Base-by-base conservation (phyloP, 2,329 filamentous ascomycete species). In the Aaosphaeria pasadenensis region DNA sequence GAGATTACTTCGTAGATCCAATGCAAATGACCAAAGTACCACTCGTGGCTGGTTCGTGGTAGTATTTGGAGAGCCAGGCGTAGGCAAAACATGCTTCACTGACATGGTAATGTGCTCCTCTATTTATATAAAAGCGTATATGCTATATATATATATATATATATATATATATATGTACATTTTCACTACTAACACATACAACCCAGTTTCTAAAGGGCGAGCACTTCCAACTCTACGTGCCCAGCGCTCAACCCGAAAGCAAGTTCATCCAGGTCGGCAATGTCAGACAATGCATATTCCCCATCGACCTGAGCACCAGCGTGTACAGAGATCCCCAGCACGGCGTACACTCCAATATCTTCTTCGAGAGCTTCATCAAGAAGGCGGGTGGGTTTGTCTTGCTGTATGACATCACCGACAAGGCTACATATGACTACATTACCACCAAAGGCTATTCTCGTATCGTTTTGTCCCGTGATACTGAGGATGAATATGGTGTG, bases 381-480 rank as follows among this genome's bases (percentile, higher is more conserved):
- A 9, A 46, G 1, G 57, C 62, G 2, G 47, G 56, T 35, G 64
- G 62, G 6, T 32, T 69, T 4, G 51, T 67, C 1, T 44, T 69
- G 2, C 40, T 69, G 1, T 69, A 65, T 45, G 62, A 66, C 35
- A 49, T 67, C 5, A 66, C 62, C 5, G 47, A 30, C 30, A 29
- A 39, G 7, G 35, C 39, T 29, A 63, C 53, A n/a, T 67, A 62
- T 35, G 53, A 62, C 1, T 35, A 50, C 4, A 41, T 66, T 7
- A 62, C 50, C 1, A 44, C 48, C 2, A 33, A 55, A 6, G 60
- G 53, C 3, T 66, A 61, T 43, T n/a, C 46, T 11, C 47, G 53
- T 39, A 38, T 55, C 2, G 53, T 53, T 46, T 53, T 54, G 13
- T 7, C 5, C 30, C 30, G 30, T 13, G 24, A 24, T 4, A 13